Evolutionary conservation across 495 filamentous ascomycete genomes (phyloP), one percentile per base, ranked within the genome.

Genomic region (Lasiosphaeria miniovina): DNA sequence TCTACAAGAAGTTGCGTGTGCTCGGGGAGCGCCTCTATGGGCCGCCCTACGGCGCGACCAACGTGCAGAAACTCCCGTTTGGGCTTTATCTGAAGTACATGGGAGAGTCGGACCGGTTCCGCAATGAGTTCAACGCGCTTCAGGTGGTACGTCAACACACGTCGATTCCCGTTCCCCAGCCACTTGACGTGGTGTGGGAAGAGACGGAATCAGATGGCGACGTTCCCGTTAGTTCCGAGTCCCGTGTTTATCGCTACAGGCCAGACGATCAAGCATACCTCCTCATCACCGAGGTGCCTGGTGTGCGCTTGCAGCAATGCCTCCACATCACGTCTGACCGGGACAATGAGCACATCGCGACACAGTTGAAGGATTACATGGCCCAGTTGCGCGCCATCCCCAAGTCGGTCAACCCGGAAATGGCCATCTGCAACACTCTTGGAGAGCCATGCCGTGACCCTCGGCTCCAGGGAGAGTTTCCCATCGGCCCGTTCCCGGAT

Each of bases 81-180:
- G 72, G 72, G 17, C 63, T 73, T 9, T 75, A 73, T 55, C 54
- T 73, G 11, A 74, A 74, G 43, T 59, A 58, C 46, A 31, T 57
- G 14, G 24, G 34, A 35, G 55, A 65, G 10, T 11, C 55, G n/a
- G 67, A 58, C 55, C 9, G 33, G 32, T 32, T 36, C 17, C 60
- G 56, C 43, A 71, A 73, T 54, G 64, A 73, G 59, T 68, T 68
- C 58, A 68, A 69, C 54, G 70, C 72, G 11, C 57, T 75, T 24
- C 36, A 51, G 11, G 48, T 65, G 31, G 61, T 73, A 49, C 65
- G 55, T 31, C 58, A 49, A 17, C 46, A 71, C 36, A 73, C 67
- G 46, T 58, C 64, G 2, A 61, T 73, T 36, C 69, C 68, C 11
- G 62, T 61, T 14, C 72, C 71, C 0, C 8, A 58, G 33, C 54